A percentile compares a stretch with the other conserved stretches of the same genome.
phyloP scores from a whole-genome alignment of 345 rosid genomes.

The Boechera retrofracta region DNA sequence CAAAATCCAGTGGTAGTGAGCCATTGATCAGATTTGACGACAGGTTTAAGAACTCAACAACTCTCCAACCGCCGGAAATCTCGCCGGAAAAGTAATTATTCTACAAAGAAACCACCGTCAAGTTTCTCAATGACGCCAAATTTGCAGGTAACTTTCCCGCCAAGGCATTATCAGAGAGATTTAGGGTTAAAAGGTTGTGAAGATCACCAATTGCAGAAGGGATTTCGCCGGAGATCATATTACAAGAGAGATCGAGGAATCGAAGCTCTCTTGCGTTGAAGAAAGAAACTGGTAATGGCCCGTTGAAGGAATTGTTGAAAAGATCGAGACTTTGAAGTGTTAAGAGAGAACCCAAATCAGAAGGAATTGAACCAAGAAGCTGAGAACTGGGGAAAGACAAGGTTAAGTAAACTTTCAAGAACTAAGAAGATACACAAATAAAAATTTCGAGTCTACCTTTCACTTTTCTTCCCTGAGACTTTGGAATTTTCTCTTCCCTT shows the following conservation, averaged over 20 bases:
- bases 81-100: conserved; percentile 66
- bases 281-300: conserved; percentile 37
- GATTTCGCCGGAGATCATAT: conserved; percentile 43
- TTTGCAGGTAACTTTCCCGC: conserved; percentile 67
- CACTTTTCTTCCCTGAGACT: too few relatives aligned
- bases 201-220: conserved; percentile 32
- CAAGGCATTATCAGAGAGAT: conserved; percentile 79
- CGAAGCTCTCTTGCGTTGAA: conserved; percentile 36
- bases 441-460: too few relatives aligned
- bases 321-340: conserved; percentile 61
- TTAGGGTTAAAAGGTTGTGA: conserved; percentile 35
- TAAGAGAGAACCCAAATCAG: conserved; percentile 64
- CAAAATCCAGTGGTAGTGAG: conserved; percentile 63
- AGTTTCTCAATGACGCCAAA: conserved; percentile 51
- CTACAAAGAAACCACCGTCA: conserved; percentile 61
- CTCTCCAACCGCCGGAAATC: conserved; percentile 58
- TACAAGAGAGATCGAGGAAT: conserved; percentile 30
- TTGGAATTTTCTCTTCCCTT: too few relatives aligned
- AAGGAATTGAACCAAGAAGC: conserved; percentile 72
- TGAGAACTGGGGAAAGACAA: conserved; percentile 69
- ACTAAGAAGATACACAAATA: too few relatives aligned
- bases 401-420: conserved; percentile 7
- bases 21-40: conserved; percentile 83
- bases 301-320: conserved; percentile 46
- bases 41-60: conserved; percentile 62